Evolutionary conservation across 495 filamentous ascomycete species (phyloP).

Genomic region (Aspergillus leporis): DNA sequence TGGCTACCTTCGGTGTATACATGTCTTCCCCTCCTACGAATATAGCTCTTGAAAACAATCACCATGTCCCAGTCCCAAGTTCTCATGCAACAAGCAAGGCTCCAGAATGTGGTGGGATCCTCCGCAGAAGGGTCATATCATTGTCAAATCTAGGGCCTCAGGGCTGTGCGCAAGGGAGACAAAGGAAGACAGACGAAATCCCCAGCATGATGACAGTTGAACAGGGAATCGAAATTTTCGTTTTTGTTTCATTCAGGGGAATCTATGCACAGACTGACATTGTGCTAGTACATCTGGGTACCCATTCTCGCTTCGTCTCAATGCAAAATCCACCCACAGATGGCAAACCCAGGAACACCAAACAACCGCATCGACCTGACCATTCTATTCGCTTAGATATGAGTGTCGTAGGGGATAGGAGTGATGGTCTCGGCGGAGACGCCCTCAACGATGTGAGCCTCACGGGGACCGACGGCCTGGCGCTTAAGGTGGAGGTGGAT

Average conservation of each 20-base stretch:
- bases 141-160: neutral
- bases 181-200: neutral
- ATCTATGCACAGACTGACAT: slow-evolving; percentile 51
- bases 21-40: neutral
- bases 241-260: slow-evolving; percentile 54
- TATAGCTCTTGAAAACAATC: neutral
- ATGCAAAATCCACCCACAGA: slow-evolving; percentile 43
- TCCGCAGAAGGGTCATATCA: neutral
- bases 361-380: slow-evolving; percentile 45
- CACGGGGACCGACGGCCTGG: slow-evolving; percentile 76
- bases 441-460: slow-evolving; percentile 74
- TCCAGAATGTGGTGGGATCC: neutral
- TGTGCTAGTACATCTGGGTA: slow-evolving; percentile 44
- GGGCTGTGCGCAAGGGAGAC: neutral
- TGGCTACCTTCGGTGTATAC: neutral
- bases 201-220: slow-evolving; percentile 5
- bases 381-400: slow-evolving; percentile 71
- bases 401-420: slow-evolving; percentile 95
- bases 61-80: neutral
- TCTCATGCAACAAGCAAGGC: neutral
- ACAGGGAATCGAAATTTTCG: slow-evolving; percentile 43
- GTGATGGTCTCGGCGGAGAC: slow-evolving; percentile 87
- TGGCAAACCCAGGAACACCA: slow-evolving; percentile 48
- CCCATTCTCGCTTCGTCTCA: slow-evolving; percentile 46
- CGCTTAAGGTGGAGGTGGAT: slow-evolving; percentile 87